Evolutionary conservation across 2,329 filamentous ascomycete genomes (phyloP), one percentile per base, ranked within the genome.

Genomic region (Grosmannia clavigera): DNA sequence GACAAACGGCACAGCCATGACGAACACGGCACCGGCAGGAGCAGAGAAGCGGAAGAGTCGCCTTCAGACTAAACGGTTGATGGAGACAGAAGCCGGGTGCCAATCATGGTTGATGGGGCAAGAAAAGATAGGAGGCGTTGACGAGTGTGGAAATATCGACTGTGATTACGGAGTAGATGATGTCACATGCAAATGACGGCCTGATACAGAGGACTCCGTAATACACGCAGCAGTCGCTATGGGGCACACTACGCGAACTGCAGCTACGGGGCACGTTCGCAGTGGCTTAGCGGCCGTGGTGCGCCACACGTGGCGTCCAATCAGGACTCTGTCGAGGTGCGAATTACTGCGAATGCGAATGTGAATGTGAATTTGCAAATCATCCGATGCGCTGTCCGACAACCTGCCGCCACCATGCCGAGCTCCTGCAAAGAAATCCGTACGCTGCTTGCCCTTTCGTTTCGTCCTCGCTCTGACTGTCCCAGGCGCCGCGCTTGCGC

Each of bases 401-500:
- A 43, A 35, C 9, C 6, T 35, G 33, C 9, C 2, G 1, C 35
- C 55, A 64, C 43, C 53, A 71, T 97, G 94, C 92, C 92, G 61
- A 91, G 88, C 74, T 96, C 92, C 64, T 99, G 94, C 78, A 90
- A 92, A 83, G 92, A 97, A 74, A 52, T 52, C 16, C 50, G 50
- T 52, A 38, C 27, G 5, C 31, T 63, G 11, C 29, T 57, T 25
- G 48, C 55, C 12, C 14, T 22, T 22, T 22, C 22, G 22, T 22
- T 22, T 22, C 22, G 22, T 22, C 22, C 22, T 22, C 22, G 22
- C 22, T 22, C 22, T 22, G 22, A 11, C 35, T 38, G 12, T 11
- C 9, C 16, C 72, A 97, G 92, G 92, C 75, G 86, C 88, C 64
- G 94, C 94, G 25, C 84, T 99, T 69, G 94, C 94, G 64, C 81